Percentiles rank a stretch among this genome's conserved stretches.
Conservation (phyloP, 164 flowering plant species). For the Cinnamomum micranthum region DNA sequence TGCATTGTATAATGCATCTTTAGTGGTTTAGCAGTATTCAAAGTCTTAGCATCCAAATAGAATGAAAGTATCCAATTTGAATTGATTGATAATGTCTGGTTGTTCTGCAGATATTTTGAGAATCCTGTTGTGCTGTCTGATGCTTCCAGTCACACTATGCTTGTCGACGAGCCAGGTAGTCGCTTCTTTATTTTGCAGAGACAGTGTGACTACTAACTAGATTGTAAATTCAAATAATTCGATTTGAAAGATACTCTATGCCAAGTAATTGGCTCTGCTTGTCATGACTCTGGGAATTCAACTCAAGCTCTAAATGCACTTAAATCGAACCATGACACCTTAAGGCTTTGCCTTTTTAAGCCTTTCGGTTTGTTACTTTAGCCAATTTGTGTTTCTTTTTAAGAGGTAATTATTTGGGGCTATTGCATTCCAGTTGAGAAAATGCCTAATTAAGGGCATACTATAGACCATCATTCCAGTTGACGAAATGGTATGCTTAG, state of each 20-base stretch:
- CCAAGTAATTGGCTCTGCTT: neutral
- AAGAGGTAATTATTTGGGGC: neutral
- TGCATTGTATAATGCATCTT: neutral
- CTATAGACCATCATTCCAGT: too few relatives aligned
- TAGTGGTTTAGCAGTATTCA: neutral
- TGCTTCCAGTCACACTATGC: constrained; percentile 18
- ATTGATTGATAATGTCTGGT: constrained; percentile 4
- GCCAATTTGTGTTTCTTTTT: neutral
- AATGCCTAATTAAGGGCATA: too few relatives aligned
- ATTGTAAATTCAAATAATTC: neutral
- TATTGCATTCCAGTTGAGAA: too few relatives aligned
- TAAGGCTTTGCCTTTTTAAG: neutral
- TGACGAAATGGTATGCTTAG: too few relatives aligned
- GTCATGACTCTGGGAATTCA: neutral
- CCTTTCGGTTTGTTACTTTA: neutral
- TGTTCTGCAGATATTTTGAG: constrained; percentile 36
- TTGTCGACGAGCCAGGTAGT: constrained; percentile 33
- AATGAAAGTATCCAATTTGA: constrained; percentile 1
- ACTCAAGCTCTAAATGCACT: neutral
- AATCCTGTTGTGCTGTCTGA: constrained; percentile 22
- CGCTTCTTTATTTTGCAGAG: constrained; percentile 4
- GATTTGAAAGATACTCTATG: neutral
- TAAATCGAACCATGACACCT: neutral
- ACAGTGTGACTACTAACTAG: neutral
- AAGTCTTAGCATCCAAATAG: neutral